Conservation (phyloP, 805 yeast genomes). For the Citeromyces nyonsensis region DNA sequence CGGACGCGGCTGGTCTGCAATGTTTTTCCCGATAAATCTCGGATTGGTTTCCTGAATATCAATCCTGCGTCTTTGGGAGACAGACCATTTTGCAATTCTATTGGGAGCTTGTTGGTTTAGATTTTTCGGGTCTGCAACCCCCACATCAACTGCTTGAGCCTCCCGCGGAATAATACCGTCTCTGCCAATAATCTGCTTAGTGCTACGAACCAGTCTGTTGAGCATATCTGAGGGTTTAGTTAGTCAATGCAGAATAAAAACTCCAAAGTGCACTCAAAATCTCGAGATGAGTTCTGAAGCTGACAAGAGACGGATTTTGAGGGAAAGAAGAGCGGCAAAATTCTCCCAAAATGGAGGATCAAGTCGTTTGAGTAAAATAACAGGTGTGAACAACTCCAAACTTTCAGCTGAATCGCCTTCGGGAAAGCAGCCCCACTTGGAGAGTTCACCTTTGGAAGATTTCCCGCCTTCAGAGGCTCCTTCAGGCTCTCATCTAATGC, state of each 20-base stretch:
- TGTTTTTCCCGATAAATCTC: constrained; percentile 59
- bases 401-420: constrained; percentile 18
- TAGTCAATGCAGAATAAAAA: too few species aligned
- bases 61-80: constrained; percentile 43
- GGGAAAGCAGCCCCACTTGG: constrained; percentile 6
- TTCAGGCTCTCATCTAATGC: constrained; percentile 2
- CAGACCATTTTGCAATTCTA: constrained; percentile 55
- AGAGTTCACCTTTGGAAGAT: constrained; percentile 1
- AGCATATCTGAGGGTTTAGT: too few species aligned
- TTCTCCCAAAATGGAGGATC: constrained; percentile 36
- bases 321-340: constrained; percentile 55
- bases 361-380: constrained; percentile 32
- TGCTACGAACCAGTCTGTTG: too few species aligned
- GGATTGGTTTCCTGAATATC: constrained; percentile 39
- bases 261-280: too few species aligned
- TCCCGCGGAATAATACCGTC: too few species aligned
- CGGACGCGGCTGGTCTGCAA: constrained; percentile 59
- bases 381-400: constrained; percentile 21
- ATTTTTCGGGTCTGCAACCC: constrained; percentile 9
- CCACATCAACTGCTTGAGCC: constrained; percentile 4
- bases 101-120: constrained; percentile 62
- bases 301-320: constrained; percentile 38
- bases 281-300: constrained; percentile 21
- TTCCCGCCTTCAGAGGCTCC: constrained; percentile 3
- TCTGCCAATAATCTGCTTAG: too few species aligned